Percentiles rank a stretch among this genome's conserved stretches.
phyloP scores from a whole-genome alignment of 1,284 basidiomycete species.

The Ceratobasidium papillatum region DNA sequence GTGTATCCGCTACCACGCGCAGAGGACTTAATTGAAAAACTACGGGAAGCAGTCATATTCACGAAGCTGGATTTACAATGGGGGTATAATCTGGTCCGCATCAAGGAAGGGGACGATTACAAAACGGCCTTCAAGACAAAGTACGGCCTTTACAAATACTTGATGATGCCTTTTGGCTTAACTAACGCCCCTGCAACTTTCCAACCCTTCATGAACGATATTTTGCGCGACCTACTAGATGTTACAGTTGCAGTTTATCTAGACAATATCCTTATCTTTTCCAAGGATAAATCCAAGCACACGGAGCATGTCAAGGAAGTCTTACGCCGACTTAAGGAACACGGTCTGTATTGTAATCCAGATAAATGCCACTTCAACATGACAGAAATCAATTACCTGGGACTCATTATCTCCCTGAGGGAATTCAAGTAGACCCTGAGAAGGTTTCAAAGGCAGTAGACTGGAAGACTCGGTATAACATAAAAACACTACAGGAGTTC shows the following conservation, averaged over 20 bases:
- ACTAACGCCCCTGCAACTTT: constrained; percentile 28
- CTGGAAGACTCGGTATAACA: constrained; percentile 54
- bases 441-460: constrained; percentile 55
- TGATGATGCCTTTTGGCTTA: constrained; percentile 40
- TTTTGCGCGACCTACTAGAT: constrained; percentile 35
- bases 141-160: constrained; percentile 23
- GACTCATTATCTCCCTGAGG: constrained; percentile 51
- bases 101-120: constrained; percentile 35
- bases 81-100: constrained; percentile 1
- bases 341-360: constrained; percentile 1
- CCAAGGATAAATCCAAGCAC: not conserved
- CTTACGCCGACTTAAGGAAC: not conserved
- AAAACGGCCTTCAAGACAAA: constrained; percentile 35
- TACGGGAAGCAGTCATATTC: constrained; percentile 14
- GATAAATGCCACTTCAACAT: constrained; percentile 45
- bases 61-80: constrained; percentile 28
- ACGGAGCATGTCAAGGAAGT: constrained; percentile 18
- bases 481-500: constrained; percentile 52
- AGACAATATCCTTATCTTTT: constrained; percentile 41
- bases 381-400: constrained; percentile 47
- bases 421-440: constrained; percentile 54
- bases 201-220: constrained; percentile 38
- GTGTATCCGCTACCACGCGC: constrained; percentile 4
- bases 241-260: constrained; percentile 35
- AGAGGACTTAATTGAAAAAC: constrained; percentile 22